Base-by-base conservation (phyloP, 495 filamentous ascomycete species). In the Glonium stellatum region DNA sequence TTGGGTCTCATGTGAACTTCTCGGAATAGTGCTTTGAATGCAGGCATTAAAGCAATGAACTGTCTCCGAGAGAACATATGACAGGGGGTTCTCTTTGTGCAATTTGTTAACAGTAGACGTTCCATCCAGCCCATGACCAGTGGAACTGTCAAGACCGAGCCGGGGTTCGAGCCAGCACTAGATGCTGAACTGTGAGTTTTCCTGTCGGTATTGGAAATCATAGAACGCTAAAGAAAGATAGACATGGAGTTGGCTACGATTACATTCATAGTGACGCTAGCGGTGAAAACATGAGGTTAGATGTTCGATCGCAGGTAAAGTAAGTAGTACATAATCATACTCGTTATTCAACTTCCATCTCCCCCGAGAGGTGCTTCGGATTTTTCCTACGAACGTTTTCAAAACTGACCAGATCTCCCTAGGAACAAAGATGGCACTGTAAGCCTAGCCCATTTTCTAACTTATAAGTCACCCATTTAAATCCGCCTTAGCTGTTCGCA, bases 121-220 rank as follows among this genome's bases (percentile, higher is more conserved):
- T 52, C 21, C 39, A 13, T 44, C 10, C 55, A 79, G 78, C 74
- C 77, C 27, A 75, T 79, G 72, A 68, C 65, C 12, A 73, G 71
- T 22, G 77, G 76, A 39, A 73, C 71, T n/a, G 55, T 78, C 58
- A 75, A 76, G 54, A 72, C 68, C 52, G 75, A 75, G 21, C 63
- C 73, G 0, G 66, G 71, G 10, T 79, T 78, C 63, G 64, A 64
- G 4, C 76, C 75, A 0, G 60, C 68, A 18, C 47, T 66, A 1
- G 66, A 67, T 46, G 64, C 64, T 27, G 56, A 62, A 48, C 37
- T 66, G 64, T 61, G 56, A 27, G 57, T 53, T 1, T 27, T 5
- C 0, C 9, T 27, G 5, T 10, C 8, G 5, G 2, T 5, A 31
- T 27, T n/a, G 13, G n/a, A 9, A 37, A 6, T 5, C 44, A 21